Conservation (phyloP, 2,329 filamentous ascomycete genomes). For the Clarireedia homoeocarpa region DNA sequence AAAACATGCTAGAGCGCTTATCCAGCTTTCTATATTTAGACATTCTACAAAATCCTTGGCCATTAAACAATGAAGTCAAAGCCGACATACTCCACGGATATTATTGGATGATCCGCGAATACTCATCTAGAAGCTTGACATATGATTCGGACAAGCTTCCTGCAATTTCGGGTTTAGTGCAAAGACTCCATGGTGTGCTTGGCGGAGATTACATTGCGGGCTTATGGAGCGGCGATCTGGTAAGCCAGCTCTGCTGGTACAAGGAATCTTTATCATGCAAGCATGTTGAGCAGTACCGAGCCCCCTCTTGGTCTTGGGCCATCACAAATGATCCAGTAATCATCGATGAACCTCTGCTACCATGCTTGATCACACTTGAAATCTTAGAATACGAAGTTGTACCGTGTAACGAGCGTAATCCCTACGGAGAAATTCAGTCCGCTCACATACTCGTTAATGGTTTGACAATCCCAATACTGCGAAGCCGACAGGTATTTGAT, state of each 20-base stretch:
- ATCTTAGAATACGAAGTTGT: too few species aligned
- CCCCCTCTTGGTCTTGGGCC: not conserved
- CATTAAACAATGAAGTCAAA: not conserved
- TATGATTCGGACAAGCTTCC: not conserved
- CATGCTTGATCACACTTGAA: too few species aligned
- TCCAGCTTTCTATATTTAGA: too few species aligned
- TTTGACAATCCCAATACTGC: too few species aligned
- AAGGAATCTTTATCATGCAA: too few species aligned
- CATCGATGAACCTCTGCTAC: too few species aligned
- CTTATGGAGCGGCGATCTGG: not conserved
- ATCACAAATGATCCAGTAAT: not conserved
- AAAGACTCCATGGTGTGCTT: not conserved
- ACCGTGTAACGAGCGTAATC: too few species aligned
- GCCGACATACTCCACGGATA: not conserved
- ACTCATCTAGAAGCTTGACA: not conserved
- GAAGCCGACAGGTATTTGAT: too few species aligned
- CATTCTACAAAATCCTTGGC: not conserved
- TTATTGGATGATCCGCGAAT: not conserved
- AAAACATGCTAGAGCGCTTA: too few species aligned
- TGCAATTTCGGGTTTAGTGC: not conserved
- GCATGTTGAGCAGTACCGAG: not conserved
- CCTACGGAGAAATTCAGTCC: too few species aligned
- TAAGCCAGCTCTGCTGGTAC: not conserved
- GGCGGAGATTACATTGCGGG: not conserved
- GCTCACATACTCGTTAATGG: too few species aligned